Conservation (phyloP, 495 filamentous ascomycete species). For the Aspergillus leporis region DNA sequence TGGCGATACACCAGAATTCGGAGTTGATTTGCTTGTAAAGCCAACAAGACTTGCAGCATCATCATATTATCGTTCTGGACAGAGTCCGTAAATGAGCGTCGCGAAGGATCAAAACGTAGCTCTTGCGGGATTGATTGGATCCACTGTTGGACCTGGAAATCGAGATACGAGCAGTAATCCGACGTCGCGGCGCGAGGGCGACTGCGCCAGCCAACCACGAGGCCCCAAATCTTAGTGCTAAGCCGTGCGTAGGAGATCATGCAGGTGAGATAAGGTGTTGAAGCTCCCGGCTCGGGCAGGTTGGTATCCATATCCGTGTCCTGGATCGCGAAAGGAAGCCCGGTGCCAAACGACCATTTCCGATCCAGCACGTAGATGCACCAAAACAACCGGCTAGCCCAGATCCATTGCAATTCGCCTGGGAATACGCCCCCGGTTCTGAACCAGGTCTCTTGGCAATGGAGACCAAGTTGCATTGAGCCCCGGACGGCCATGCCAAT, state of each 20-base stretch:
- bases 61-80: constrained; percentile 31
- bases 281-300: constrained; percentile 61
- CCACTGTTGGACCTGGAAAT: constrained; percentile 76
- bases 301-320: constrained; percentile 79
- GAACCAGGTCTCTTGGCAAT: constrained; percentile 69
- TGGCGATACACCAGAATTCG: constrained; percentile 79
- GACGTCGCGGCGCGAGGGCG: constrained; percentile 49
- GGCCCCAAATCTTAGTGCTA: constrained; percentile 74
- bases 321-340: constrained; percentile 75
- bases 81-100: constrained; percentile 31
- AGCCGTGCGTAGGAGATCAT: constrained; percentile 71
- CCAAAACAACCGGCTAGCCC: constrained; percentile 75
- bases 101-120: constrained; percentile 53
- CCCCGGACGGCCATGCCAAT: constrained; percentile 71
- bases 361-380: constrained; percentile 79
- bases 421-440: constrained; percentile 55
- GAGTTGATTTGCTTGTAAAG: constrained; percentile 74
- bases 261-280: constrained; percentile 40
- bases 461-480: constrained; percentile 75
- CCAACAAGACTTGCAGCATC: constrained; percentile 53
- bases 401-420: constrained; percentile 58
- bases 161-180: constrained; percentile 69
- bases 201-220: constrained; percentile 48
- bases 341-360: constrained; percentile 78
- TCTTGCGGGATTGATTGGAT: constrained; percentile 58